phyloP scores from a whole-genome alignment of 2,329 filamentous ascomycete species.

The Calonectria montana region DNA sequence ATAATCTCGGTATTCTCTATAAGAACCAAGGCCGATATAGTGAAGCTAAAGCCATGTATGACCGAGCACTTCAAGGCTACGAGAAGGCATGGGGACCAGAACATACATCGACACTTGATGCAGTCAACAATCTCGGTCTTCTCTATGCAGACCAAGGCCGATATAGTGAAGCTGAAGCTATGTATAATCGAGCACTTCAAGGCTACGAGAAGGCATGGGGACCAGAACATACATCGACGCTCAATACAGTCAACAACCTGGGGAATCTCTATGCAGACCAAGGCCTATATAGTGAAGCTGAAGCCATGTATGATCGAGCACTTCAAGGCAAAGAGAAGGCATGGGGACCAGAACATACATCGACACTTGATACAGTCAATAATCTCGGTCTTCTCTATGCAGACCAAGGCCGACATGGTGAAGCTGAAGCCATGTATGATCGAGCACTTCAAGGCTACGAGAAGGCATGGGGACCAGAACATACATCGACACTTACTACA shows the following conservation, averaged over 20 bases:
- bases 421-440: slow-evolving; percentile 43
- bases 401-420: slow-evolving; percentile 36
- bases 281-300: slow-evolving; percentile 35
- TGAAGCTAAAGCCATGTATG: background rate
- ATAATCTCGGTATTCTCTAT: background rate
- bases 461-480: slow-evolving; percentile 9
- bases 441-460: slow-evolving; percentile 44
- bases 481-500: background rate
- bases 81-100: slow-evolving; percentile 1
- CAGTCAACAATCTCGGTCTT: slow-evolving; percentile 23
- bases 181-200: background rate
- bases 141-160: slow-evolving; percentile 38
- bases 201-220: background rate
- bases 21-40: background rate
- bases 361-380: background rate
- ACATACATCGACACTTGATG: background rate
- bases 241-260: slow-evolving; percentile 7
- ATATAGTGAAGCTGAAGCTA: slow-evolving; percentile 29
- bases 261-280: slow-evolving; percentile 36
- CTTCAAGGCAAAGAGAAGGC: slow-evolving; percentile 38
- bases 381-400: slow-evolving; percentile 36
- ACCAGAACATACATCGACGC: background rate
- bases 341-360: slow-evolving; percentile 14
- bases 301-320: slow-evolving; percentile 20
- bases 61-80: background rate